A percentile compares a stretch with the other conserved stretches of the same genome.
phyloP scores from a whole-genome alignment of 2,329 filamentous ascomycete genomes.

The Penicillium sp. region DNA sequence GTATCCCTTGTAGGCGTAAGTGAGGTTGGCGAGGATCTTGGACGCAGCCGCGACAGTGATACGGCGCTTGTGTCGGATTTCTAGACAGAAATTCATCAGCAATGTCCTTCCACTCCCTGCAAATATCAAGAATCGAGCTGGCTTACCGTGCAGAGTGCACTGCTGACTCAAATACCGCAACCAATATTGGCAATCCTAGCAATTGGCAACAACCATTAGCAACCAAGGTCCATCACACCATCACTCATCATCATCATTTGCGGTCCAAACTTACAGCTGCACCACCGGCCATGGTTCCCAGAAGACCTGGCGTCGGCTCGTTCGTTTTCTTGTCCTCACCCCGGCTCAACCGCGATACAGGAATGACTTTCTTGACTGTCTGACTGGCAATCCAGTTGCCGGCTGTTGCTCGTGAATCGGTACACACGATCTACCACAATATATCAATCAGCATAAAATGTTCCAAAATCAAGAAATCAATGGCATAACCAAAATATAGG shows the following conservation, averaged over 20 bases:
- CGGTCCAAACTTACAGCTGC: slow-evolving; percentile 64
- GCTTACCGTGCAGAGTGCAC: slow-evolving; percentile 80
- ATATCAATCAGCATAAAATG: background rate
- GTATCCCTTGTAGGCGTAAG: slow-evolving; percentile 99
- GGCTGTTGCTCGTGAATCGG: slow-evolving; percentile 93
- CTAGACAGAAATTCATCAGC: slow-evolving; percentile 18
- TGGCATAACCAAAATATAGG: background rate
- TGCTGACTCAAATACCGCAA: slow-evolving; percentile 98
- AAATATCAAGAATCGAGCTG: background rate
- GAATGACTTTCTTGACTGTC: slow-evolving; percentile 99
- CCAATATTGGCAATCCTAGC: slow-evolving; percentile 97
- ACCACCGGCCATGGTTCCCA: slow-evolving; percentile 98
- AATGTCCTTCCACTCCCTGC: background rate
- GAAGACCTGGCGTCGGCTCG: slow-evolving; percentile 52
- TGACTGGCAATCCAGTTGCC: slow-evolving; percentile 99
- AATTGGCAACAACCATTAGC: slow-evolving; percentile 10
- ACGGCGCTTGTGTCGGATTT: slow-evolving; percentile 97
- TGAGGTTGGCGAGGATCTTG: slow-evolving; percentile 97
- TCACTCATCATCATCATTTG: background rate
- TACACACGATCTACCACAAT: slow-evolving; percentile 73
- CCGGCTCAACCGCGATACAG: slow-evolving; percentile 40
- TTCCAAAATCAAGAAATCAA: background rate
- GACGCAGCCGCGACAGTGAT: slow-evolving; percentile 96
- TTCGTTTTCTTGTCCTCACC: slow-evolving; percentile 37
- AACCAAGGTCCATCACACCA: background rate